phyloP scores from a whole-genome alignment of 2,329 filamentous ascomycete genomes.

The Ilyonectria destructans region DNA sequence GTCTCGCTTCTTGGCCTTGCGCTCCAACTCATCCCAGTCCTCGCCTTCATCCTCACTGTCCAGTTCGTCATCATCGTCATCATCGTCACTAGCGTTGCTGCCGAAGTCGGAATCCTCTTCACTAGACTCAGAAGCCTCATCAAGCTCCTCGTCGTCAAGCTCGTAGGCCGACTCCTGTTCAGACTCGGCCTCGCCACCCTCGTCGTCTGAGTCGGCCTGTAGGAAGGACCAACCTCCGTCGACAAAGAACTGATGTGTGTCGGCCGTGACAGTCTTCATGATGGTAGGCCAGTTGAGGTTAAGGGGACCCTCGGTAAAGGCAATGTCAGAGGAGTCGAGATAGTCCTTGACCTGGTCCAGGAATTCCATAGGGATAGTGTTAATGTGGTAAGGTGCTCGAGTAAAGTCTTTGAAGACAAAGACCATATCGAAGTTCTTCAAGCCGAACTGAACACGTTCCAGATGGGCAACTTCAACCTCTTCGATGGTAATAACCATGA shows the following conservation, averaged over 20 bases:
- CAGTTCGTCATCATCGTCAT: slow-evolving; percentile 76
- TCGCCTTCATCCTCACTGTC: slow-evolving; percentile 83
- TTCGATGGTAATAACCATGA: slow-evolving; percentile 94
- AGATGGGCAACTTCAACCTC: slow-evolving; percentile 98
- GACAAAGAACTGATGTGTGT: slow-evolving; percentile 94
- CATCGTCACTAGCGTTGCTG: slow-evolving; percentile 88
- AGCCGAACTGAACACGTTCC: slow-evolving; percentile 94
- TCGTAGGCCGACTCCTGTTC: slow-evolving; percentile 96
- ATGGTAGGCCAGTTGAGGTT: slow-evolving; percentile 99
- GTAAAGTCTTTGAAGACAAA: slow-evolving; percentile 99
- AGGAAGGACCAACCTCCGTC: slow-evolving; percentile 98
- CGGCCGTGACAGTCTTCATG: slow-evolving; percentile 97
- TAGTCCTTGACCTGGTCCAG: slow-evolving; percentile 98
- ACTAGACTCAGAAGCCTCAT: slow-evolving; percentile 82
- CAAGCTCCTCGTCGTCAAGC: slow-evolving; percentile 88
- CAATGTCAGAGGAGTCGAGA: slow-evolving; percentile 95
- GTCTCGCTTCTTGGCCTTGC: slow-evolving; percentile 90
- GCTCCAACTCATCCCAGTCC: slow-evolving; percentile 95
- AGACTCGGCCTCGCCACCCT: slow-evolving; percentile 83
- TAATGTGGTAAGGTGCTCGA: slow-evolving; percentile 92
- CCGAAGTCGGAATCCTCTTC: slow-evolving; percentile 95
- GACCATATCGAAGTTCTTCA: slow-evolving; percentile 99
- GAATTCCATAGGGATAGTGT: slow-evolving; percentile 97
- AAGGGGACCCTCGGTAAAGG: slow-evolving; percentile 93
- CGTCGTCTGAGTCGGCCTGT: slow-evolving; percentile 88